phyloP scores from a whole-genome alignment of 768 basidiomycete species.

The Agaricus subrufescens region DNA sequence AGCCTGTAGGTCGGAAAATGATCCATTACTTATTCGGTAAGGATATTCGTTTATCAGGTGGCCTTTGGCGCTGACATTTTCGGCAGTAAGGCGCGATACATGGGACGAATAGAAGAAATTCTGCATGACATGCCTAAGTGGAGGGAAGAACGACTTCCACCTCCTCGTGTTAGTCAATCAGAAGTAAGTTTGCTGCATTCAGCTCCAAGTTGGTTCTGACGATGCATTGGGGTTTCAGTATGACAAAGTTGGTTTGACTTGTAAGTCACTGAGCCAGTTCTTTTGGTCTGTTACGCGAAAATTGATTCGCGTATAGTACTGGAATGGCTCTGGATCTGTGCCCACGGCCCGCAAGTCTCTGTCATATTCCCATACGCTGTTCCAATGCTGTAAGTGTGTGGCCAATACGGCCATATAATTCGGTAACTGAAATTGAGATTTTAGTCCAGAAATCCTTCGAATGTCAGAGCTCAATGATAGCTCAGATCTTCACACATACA shows the following conservation, averaged over 20 bases:
- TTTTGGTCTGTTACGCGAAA: neutral
- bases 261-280: conserved; percentile 35
- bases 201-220: neutral
- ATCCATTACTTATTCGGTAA: conserved; percentile 63
- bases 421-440: conserved; percentile 6
- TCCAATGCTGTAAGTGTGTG: conserved; percentile 62
- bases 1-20: conserved; percentile 46
- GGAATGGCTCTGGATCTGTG: conserved; percentile 75
- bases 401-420: neutral
- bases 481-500: conserved; percentile 76
- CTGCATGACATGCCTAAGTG: conserved; percentile 56
- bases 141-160: conserved; percentile 75
- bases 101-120: conserved; percentile 52
- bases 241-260: conserved; percentile 84
- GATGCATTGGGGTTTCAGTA: conserved; percentile 39
- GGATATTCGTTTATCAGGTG: neutral
- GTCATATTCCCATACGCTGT: conserved; percentile 75
- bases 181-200: conserved; percentile 35
- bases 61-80: conserved; percentile 2
- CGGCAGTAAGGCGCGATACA: conserved; percentile 50
- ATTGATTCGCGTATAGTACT: conserved; percentile 44
- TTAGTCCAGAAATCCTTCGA: conserved; percentile 80
- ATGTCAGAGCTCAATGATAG: conserved; percentile 90
- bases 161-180: conserved; percentile 83
- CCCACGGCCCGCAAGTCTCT: conserved; percentile 70